Percentiles rank a stretch among this genome's conserved stretches.
Evolutionary conservation across 768 basidiomycete genomes (phyloP).

Genomic region (Daedaleopsis sinensis): DNA sequence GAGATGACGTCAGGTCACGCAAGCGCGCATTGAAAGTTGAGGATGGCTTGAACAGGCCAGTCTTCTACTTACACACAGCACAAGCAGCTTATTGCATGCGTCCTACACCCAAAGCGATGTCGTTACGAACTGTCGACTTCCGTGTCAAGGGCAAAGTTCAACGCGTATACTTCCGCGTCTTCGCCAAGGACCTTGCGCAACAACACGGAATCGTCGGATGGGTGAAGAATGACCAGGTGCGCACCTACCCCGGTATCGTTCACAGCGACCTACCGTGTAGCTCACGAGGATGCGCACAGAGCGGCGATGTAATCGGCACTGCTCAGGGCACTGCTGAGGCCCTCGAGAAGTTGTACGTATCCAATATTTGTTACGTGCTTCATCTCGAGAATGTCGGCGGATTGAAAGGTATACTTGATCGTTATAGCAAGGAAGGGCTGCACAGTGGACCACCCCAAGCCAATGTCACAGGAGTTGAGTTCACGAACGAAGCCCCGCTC

Average conservation of each 20-base stretch:
- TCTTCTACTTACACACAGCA: no score
- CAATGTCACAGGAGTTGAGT: constrained; percentile 17
- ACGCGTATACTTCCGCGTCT: constrained; percentile 26
- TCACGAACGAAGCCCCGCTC: constrained; percentile 17
- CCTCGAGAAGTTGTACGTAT: constrained; percentile 22
- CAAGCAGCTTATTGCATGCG: not conserved
- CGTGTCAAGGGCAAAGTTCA: constrained; percentile 26
- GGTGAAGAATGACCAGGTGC: constrained; percentile 26
- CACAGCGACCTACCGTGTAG: not conserved
- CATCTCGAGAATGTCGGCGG: not conserved
- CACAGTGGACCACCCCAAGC: constrained; percentile 19
- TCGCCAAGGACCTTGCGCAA: constrained; percentile 22
- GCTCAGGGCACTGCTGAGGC: constrained; percentile 21
- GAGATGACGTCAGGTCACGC: no score
- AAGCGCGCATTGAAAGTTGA: no score
- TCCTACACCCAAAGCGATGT: constrained; percentile 5
- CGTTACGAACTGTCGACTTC: constrained; percentile 15
- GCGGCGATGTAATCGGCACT: constrained; percentile 23
- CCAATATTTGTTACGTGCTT: not conserved
- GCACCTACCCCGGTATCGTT: not conserved
- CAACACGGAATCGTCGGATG: constrained; percentile 24
- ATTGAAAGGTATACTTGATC: not conserved
- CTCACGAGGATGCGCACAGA: not conserved
- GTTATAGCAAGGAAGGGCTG: constrained; percentile 20
- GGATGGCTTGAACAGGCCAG: no score